Percentiles rank a stretch among this genome's conserved stretches.
Evolutionary conservation across 305 asterid species (phyloP).

Genomic region (Rubia balearica): DNA sequence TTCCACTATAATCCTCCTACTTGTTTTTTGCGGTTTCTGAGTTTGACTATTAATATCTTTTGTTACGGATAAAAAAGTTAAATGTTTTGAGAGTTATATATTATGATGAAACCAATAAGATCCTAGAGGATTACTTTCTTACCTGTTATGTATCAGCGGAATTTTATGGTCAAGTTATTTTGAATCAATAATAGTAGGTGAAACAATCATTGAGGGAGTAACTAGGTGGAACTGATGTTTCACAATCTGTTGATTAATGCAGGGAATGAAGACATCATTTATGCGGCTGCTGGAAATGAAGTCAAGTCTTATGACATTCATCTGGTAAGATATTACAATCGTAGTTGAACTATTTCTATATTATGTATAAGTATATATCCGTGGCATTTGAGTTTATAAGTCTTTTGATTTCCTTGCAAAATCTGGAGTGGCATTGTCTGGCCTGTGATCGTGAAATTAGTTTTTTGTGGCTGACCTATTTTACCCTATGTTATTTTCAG

Average conservation of each 20-base stretch:
- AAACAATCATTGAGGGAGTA: not conserved
- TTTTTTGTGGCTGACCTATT: slow-evolving; percentile 8
- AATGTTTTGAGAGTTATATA: too few relatives aligned
- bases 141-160: too few relatives aligned
- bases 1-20: not conserved
- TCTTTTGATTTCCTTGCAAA: not conserved
- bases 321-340: slow-evolving; percentile 41
- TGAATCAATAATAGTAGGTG: too few relatives aligned
- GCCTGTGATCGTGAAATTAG: not conserved
- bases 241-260: slow-evolving; percentile 23
- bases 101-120: too few relatives aligned
- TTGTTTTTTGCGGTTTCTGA: too few relatives aligned
- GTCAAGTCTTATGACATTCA: slow-evolving; percentile 66
- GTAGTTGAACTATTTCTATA: not conserved
- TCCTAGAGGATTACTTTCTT: too few relatives aligned
- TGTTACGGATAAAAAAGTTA: too few relatives aligned
- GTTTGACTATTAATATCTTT: too few relatives aligned
- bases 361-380: not conserved
- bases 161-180: too few relatives aligned
- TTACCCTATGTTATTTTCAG: slow-evolving; percentile 27
- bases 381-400: not conserved
- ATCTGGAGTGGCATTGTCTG: not conserved
- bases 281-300: slow-evolving; percentile 59
- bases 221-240: not conserved
- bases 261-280: slow-evolving; percentile 78